Evolutionary conservation across 1,284 basidiomycete species (phyloP), one percentile per base, ranked within the genome.

Genomic region (Schizophyllum amplum): DNA sequence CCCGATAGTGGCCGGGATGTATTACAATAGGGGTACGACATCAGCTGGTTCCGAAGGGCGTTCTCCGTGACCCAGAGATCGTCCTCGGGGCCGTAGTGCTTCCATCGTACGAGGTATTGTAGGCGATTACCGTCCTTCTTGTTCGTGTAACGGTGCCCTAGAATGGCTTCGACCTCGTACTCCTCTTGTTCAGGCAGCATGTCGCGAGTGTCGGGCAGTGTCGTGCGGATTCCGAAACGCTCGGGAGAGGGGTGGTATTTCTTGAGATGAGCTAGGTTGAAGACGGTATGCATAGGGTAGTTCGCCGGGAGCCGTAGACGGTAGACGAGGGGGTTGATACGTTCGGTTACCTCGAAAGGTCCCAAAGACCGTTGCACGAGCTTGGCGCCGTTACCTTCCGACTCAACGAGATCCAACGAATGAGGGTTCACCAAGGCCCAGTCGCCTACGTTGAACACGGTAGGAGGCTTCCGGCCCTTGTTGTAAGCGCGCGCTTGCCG

Each of bases 371-470:
- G 48, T 20, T 66, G 64, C 0, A 69, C 59, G 3, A 74, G 59
- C 55, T 74, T 73, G 11, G 11, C n/a, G n/a, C n/a, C 70, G 26
- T 63, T 61, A 1, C 70, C 66, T 60, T 68, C 60, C 20, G 53
- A 23, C 47, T 69, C 57, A 0, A 60, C 55, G 47, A 67, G 57
- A 54, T 71, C 55, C 13, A 70, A 53, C 0, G 61, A 60, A 52
- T 71, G 67, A 5, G 70, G 69, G 47, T 71, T 71, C 1, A 72
- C 60, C 2, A 71, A 57, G 0, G 69, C 71, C 7, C 42, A 33
- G 15, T 67, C 62, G 2, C 71, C 70, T 21, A 52, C 52, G 24
- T 65, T 26, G 26, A 68, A 66, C 20, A 55, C 60, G 5, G 58
- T 21, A 0, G 56, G n/a, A 0, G 57, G 47, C 1, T 57, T 49